Evolutionary conservation across 805 yeast genomes (phyloP).

Genomic region (Candida piceae): DNA sequence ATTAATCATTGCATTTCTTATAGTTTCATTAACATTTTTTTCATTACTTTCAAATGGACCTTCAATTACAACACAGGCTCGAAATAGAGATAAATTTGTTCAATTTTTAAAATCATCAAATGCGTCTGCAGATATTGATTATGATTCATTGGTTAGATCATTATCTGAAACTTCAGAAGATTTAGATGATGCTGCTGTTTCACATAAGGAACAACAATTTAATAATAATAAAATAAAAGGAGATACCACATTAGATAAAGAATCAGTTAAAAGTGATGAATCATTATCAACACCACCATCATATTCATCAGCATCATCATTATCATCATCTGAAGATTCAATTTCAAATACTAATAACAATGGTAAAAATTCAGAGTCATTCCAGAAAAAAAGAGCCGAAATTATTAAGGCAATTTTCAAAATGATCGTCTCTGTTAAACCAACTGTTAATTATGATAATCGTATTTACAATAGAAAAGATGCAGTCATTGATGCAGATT

Average conservation of each 20-base stretch:
- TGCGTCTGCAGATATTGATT: not conserved
- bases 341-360: not conserved
- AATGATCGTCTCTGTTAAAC: conserved; percentile 15
- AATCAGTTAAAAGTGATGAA: not conserved
- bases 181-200: too few species aligned
- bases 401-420: conserved; percentile 20
- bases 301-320: not conserved
- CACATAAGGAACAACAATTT: not conserved
- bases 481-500: conserved; percentile 9
- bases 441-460: conserved; percentile 10
- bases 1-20: not conserved
- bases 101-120: conserved; percentile 1
- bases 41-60: not conserved
- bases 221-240: not conserved
- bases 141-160: conserved; percentile 1
- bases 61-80: not conserved
- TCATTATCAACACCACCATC: not conserved
- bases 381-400: conserved; percentile 11
- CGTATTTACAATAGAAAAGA: conserved; percentile 7
- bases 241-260: not conserved
- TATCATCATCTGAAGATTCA: not conserved
- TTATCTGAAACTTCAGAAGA: not conserved
- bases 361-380: not conserved
- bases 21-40: not conserved
- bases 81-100: not conserved